Conservation (phyloP, 495 filamentous ascomycete species). For the Aspergillus homomorphus region DNA sequence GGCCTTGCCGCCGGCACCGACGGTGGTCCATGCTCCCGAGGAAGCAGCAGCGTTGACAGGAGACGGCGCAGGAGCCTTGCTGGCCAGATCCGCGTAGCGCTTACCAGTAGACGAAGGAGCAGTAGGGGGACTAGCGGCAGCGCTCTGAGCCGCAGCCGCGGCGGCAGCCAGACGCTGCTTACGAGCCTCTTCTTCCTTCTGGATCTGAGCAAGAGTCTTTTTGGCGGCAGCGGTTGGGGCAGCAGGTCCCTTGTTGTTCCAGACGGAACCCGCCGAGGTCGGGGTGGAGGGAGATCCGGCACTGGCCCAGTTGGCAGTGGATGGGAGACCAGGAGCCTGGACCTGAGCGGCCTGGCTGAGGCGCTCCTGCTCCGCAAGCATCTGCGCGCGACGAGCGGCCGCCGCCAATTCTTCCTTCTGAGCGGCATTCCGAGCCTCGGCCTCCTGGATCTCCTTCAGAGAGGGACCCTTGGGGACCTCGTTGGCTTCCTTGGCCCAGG, state of each 20-base stretch:
- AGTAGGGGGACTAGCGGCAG: conserved; percentile 44
- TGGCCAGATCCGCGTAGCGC: conserved; percentile 91
- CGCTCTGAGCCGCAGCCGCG: conserved; percentile 43
- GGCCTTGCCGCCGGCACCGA: conserved; percentile 89
- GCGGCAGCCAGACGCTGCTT: conserved; percentile 66
- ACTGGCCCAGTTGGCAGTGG: conserved; percentile 87
- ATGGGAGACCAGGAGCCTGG: conserved; percentile 73
- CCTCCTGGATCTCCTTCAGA: conserved; percentile 94
- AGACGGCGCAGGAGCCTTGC: conserved; percentile 59
- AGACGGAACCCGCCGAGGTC: conserved; percentile 52
- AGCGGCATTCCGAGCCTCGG: conserved; percentile 90
- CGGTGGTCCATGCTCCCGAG: conserved; percentile 83
- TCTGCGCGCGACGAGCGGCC: conserved; percentile 69
- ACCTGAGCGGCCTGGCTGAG: conserved; percentile 59
- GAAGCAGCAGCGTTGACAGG: conserved; percentile 32
- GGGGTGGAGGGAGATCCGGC: conserved; percentile 62
- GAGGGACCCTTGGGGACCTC: conserved; percentile 85
- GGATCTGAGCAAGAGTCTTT: conserved; percentile 94
- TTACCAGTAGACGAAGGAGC: conserved; percentile 63
- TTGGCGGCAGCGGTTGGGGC: conserved; percentile 52
- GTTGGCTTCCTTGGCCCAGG: conserved; percentile 84
- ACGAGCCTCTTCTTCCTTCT: conserved; percentile 90
- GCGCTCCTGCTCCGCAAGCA: conserved; percentile 72
- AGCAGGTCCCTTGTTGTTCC: conserved; percentile 59
- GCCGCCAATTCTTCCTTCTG: conserved; percentile 81